A percentile compares a stretch with the other conserved stretches of the same genome.
phyloP scores from a whole-genome alignment of 345 rosid genomes.

The Erucastrum elatum region DNA sequence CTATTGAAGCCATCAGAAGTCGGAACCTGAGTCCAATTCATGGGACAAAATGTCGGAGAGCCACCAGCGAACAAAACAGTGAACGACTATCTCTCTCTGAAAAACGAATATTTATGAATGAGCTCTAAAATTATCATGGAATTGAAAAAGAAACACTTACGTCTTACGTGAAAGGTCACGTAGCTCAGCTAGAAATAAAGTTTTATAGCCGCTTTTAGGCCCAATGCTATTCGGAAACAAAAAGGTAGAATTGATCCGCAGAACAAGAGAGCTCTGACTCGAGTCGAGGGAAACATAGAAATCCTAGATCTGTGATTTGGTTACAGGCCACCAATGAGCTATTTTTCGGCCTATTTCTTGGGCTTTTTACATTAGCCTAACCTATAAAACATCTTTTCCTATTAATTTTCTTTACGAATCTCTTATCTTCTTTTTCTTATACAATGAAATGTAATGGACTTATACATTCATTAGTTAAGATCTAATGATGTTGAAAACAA shows the following conservation, averaged over 20 bases:
- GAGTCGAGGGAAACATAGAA: not conserved
- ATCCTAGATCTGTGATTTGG: not conserved
- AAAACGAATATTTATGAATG: not conserved
- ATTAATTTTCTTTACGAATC: not conserved
- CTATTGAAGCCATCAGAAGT: too few species aligned
- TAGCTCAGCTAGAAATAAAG: not conserved
- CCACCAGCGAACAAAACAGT: too few species aligned
- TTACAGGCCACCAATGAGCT: slow-evolving; percentile 4
- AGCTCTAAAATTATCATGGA: not conserved
- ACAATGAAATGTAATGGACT: not conserved
- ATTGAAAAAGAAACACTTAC: too few species aligned
- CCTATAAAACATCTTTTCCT: not conserved
- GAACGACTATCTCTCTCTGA: not conserved
- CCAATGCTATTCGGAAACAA: not conserved
- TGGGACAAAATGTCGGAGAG: too few species aligned
- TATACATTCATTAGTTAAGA: not conserved
- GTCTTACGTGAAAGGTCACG: slow-evolving; percentile 9
- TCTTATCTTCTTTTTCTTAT: not conserved
- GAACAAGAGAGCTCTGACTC: not conserved
- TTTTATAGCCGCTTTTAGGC: not conserved
- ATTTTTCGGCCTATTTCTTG: not conserved
- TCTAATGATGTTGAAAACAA: not conserved
- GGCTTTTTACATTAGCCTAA: not conserved
- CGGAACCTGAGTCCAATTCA: too few species aligned
- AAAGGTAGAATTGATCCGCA: not conserved